Evolutionary conservation across 257 asterid genomes (phyloP).

Genomic region (Avicennia marina): DNA sequence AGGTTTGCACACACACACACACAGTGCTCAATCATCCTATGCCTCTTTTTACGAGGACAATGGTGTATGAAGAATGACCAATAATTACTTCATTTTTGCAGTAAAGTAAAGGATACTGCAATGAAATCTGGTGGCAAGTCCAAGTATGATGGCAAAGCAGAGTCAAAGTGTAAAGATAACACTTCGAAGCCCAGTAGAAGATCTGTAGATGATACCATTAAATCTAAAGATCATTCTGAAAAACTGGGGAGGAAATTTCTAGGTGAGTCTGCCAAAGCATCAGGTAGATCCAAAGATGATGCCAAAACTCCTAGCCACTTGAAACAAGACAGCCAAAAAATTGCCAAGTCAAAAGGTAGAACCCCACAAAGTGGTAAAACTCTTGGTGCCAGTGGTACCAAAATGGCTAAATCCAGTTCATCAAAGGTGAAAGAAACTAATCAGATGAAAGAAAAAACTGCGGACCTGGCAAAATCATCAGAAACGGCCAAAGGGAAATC

Average conservation of each 20-base stretch:
- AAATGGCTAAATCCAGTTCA: slow-evolving; percentile 37
- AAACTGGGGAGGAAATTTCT: slow-evolving; percentile 30
- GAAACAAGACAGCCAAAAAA: slow-evolving; percentile 38
- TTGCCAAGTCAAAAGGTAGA: slow-evolving; percentile 51
- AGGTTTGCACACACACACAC: slow-evolving; percentile 39
- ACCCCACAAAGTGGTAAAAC: slow-evolving; percentile 36
- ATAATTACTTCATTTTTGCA: slow-evolving; percentile 29
- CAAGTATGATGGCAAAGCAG: slow-evolving; percentile 43
- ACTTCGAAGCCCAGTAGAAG: slow-evolving; percentile 36
- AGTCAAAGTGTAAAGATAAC: slow-evolving; percentile 35
- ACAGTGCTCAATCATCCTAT: no score
- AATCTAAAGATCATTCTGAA: slow-evolving; percentile 26
- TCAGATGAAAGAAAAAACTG: slow-evolving; percentile 34
- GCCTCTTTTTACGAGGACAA: no score
- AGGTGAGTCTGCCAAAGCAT: slow-evolving; percentile 41
- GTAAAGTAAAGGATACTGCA: slow-evolving; percentile 45
- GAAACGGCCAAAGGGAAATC: slow-evolving; percentile 40
- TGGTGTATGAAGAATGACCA: slow-evolving; percentile 15
- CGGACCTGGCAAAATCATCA: slow-evolving; percentile 29
- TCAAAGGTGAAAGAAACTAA: slow-evolving; percentile 57
- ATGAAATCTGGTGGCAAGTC: slow-evolving; percentile 44
- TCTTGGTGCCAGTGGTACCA: slow-evolving; percentile 24
- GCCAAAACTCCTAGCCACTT: slow-evolving; percentile 41
- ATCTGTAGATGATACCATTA: slow-evolving; percentile 31
- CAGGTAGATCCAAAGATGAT: slow-evolving; percentile 49